phyloP scores from a whole-genome alignment of 495 filamentous ascomycete species.

The Neurospora pannonica region DNA sequence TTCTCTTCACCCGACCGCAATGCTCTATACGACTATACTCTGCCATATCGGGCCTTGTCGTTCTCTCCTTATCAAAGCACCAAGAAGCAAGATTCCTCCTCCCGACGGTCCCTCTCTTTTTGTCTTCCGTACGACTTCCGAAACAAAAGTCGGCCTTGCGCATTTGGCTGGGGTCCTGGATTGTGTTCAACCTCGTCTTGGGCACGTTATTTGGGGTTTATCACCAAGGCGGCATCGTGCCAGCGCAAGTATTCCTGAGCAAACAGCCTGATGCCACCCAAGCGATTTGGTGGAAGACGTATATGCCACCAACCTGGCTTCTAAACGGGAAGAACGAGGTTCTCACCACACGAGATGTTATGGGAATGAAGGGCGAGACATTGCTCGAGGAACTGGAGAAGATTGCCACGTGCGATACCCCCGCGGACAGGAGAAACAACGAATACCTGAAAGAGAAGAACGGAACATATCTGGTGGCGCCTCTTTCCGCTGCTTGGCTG shows the following conservation, averaged over 20 bases:
- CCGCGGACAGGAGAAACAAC: slow-evolving; percentile 37
- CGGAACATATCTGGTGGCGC: slow-evolving; percentile 58
- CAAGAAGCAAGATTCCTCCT: slow-evolving; percentile 94
- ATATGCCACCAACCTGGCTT: slow-evolving; percentile 87
- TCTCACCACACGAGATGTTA: slow-evolving; percentile 67
- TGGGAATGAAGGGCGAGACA: slow-evolving; percentile 58
- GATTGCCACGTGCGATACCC: slow-evolving; percentile 49
- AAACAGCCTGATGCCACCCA: slow-evolving; percentile 51
- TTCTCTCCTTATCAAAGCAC: slow-evolving; percentile 80
- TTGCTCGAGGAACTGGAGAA: slow-evolving; percentile 51
- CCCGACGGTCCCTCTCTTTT: slow-evolving; percentile 76
- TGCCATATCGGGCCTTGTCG: slow-evolving; percentile 66
- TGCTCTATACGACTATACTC: slow-evolving; percentile 57
- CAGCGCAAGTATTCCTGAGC: slow-evolving; percentile 59
- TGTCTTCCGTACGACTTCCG: slow-evolving; percentile 71
- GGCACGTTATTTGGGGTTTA: slow-evolving; percentile 84
- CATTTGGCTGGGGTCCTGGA: slow-evolving; percentile 60
- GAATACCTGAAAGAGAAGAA: slow-evolving; percentile 43
- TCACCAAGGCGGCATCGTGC: slow-evolving; percentile 88
- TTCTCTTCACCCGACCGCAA: slow-evolving; percentile 52
- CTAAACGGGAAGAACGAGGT: slow-evolving; percentile 64
- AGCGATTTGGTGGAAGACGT: slow-evolving; percentile 96
- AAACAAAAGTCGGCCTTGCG: slow-evolving; percentile 38
- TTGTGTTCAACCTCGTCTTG: slow-evolving; percentile 70
- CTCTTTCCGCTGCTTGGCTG: slow-evolving; percentile 61